Base-by-base conservation (phyloP, 2,329 filamentous ascomycete genomes). In the Penicillium sp. region DNA sequence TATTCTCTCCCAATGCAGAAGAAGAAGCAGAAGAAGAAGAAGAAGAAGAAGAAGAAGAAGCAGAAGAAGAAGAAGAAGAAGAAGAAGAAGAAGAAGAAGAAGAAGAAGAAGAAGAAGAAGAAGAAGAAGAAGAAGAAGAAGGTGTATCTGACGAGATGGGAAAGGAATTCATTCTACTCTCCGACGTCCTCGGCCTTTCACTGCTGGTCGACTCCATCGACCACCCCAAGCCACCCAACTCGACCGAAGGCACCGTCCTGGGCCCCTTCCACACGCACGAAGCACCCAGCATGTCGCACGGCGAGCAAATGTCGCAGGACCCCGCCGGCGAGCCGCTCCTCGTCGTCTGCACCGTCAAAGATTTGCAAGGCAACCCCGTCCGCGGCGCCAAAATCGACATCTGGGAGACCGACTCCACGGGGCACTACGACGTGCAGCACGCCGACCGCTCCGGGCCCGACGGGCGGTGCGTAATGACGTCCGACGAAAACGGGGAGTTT, bases 341-440 rank as follows among this genome's bases (percentile, higher is more conserved):
- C 14, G 87, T 89, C 4, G 68, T 91, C n/a, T 91, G 89, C 76
- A 87, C 80, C 0, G 76, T 93, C 56, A 83, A 81, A 60, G 87
- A 91, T 68, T 83, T 82, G 0, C 42, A 72, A 0, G 88, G 88
- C 0, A 77, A 76, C 1, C 85, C 89, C 0, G 77, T 94, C 28
- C 60, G 74, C 1, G 83, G 78, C 47, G 88, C 86, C 28, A 89
- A 86, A 68, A 81, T 93, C 60, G 89, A 94, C 70, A 86, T 94
- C 62, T 94, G 90, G 90, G 89, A 93, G 74, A 83, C 83, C n/a
- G 52, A 58, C 24, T 55, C 51, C 18, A 51, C 51, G 24, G 90
- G 90, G 9, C 84, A 86, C 66, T 94, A 94, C 68, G 90, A 94
- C 67, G 89, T 93, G 59, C 89, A 94, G 72, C 86, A 91, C 68